phyloP scores from a whole-genome alignment of 257 asterid genomes.

The Prunella vulgaris region DNA sequence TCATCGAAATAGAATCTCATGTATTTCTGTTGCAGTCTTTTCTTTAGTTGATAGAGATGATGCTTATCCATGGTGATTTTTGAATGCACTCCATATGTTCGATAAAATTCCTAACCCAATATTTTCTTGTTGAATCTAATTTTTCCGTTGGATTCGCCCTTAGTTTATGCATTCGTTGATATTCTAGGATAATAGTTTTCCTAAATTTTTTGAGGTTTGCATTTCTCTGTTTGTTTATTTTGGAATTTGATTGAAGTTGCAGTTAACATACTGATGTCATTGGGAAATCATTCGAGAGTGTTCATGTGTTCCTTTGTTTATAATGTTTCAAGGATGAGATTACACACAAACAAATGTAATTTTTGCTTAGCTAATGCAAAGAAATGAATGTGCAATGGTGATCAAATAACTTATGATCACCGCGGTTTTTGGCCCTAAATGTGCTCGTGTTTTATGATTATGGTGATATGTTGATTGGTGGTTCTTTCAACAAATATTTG shows the following conservation, averaged over 20 bases:
- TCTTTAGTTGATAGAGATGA: too few relatives aligned
- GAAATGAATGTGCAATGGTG: too few relatives aligned
- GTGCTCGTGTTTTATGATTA: too few relatives aligned
- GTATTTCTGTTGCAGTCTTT: not conserved
- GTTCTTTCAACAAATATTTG: too few relatives aligned
- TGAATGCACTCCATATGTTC: constrained; percentile 9
- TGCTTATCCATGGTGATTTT: not conserved
- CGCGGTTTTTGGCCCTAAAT: too few relatives aligned
- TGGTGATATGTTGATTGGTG: too few relatives aligned
- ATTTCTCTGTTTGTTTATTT: not conserved
- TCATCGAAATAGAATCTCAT: too few relatives aligned
- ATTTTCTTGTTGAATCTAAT: not conserved
- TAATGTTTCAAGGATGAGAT: not conserved
- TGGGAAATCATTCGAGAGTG: not conserved
- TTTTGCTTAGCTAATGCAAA: too few relatives aligned
- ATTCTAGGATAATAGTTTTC: not conserved
- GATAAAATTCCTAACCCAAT: not conserved
- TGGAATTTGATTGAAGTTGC: not conserved
- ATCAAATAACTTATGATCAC: too few relatives aligned
- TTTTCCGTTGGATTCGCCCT: not conserved
- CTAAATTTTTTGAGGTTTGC: not conserved
- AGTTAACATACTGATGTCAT: not conserved
- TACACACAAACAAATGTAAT: too few relatives aligned
- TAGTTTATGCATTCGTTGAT: not conserved
- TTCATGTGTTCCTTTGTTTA: not conserved